These are phyloP conservation scores for Colletotrichum tamarilloi DNA, from an alignment of 2,329 filamentous ascomycete species.

Conservation along the genomic window DNA sequence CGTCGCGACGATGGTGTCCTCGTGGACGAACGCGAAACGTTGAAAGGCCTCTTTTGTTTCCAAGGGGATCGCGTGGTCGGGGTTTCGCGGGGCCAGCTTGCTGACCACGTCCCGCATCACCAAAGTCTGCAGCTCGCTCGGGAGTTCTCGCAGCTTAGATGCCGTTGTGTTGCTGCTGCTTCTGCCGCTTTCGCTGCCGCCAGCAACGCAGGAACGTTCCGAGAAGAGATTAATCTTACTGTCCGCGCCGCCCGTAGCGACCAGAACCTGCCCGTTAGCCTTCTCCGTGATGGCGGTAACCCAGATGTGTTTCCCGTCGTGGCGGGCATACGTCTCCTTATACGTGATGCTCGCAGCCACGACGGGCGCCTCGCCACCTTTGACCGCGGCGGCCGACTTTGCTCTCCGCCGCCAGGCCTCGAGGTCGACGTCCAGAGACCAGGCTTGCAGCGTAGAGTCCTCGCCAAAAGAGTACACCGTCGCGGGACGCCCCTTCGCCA, in stretches of 20 bases:
- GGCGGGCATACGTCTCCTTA: constrained; percentile 68
- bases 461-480: constrained; percentile 84
- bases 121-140: constrained; percentile 39
- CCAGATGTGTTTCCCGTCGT: constrained; percentile 94
- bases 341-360: constrained; percentile 57
- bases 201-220: constrained; percentile 29
- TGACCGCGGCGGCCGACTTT: constrained; percentile 6
- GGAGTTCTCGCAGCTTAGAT: constrained; percentile 3
- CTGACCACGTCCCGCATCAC: constrained; percentile 48
- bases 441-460: constrained; percentile 81
- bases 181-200: too few relatives aligned
- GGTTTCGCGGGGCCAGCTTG: constrained; percentile 36
- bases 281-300: constrained; percentile 63
- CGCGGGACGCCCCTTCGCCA: constrained; percentile 44
- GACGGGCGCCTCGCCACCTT: constrained; percentile 7
- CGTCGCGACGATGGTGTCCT: constrained; percentile 63
- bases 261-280: constrained; percentile 48
- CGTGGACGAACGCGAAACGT: constrained; percentile 71
- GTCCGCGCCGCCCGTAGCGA: constrained; percentile 88
- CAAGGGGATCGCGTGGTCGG: constrained; percentile 43
- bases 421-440: constrained; percentile 65
- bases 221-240: constrained; percentile 69
- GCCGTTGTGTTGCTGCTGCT: too few relatives aligned
- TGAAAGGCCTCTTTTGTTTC: constrained; percentile 60
- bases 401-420: constrained; percentile 31